Evolutionary conservation across 140 eudicot genomes (phyloP).

Genomic region (Stevia rebaudiana): DNA sequence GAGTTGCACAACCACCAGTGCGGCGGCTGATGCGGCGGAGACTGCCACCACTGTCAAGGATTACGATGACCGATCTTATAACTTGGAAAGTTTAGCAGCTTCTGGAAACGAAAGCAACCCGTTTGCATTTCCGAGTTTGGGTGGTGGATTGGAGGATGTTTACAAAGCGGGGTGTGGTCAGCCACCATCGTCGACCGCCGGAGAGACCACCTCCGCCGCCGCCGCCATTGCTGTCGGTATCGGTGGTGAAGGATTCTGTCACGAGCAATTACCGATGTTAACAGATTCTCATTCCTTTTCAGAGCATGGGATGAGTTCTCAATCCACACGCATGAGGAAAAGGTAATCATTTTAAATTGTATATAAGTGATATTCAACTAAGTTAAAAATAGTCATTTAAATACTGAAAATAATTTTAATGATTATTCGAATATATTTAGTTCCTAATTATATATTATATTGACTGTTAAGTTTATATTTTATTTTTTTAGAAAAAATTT

Average conservation of each 20-base stretch:
- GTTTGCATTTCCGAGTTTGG: slow-evolving; percentile 9
- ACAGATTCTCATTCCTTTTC: slow-evolving; percentile 34
- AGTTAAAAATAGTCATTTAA: too few relatives aligned
- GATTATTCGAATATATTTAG: too few relatives aligned
- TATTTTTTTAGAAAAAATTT: too few relatives aligned
- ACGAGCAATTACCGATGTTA: slow-evolving; percentile 24
- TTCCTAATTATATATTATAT: too few relatives aligned
- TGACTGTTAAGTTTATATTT: too few relatives aligned
- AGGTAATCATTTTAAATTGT: slow-evolving; percentile 23
- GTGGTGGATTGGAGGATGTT: slow-evolving; percentile 35
- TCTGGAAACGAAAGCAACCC: slow-evolving; percentile 9
- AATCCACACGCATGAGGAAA: slow-evolving; percentile 32
- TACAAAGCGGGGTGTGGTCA: slow-evolving; percentile 32
- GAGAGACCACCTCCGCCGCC: background rate
- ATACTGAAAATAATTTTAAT: too few relatives aligned
- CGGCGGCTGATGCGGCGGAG: background rate
- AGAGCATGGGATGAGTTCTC: slow-evolving; percentile 26
- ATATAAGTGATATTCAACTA: too few relatives aligned
- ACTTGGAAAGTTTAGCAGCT: slow-evolving; percentile 24
- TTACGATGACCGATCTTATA: slow-evolving; percentile 22
- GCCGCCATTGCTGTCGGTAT: slow-evolving; percentile 8
- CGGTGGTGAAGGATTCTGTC: slow-evolving; percentile 16
- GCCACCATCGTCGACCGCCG: background rate
- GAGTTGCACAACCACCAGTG: slow-evolving; percentile 20
- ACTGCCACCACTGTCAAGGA: slow-evolving; percentile 14